Evolutionary conservation across 1,139 yeast genomes (phyloP).

Genomic region (Pichia sp.): DNA sequence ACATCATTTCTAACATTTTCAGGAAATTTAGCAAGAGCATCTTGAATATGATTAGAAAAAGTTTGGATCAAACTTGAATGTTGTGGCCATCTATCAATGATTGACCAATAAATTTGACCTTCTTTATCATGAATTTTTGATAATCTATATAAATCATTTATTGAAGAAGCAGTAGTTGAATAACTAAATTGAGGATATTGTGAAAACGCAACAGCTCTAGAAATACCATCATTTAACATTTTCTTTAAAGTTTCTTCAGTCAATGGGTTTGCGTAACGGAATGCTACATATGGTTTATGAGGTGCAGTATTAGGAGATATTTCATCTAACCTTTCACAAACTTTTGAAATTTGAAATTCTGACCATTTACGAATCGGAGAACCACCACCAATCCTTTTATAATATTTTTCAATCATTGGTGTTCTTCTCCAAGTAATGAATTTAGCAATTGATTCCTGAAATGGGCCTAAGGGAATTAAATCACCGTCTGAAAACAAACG

Average conservation of each 20-base stretch:
- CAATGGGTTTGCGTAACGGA: constrained; percentile 88
- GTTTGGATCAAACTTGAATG: constrained; percentile 71
- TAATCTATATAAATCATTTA: constrained; percentile 77
- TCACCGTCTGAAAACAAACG: constrained; percentile 77
- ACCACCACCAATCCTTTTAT: constrained; percentile 92
- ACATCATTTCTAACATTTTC: constrained; percentile 50
- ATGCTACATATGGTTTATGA: constrained; percentile 92
- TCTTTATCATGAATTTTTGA: constrained; percentile 65
- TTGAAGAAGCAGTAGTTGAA: constrained; percentile 86
- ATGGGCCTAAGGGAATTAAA: constrained; percentile 78
- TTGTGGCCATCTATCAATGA: constrained; percentile 95
- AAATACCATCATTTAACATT: constrained; percentile 77
- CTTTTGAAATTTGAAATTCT: constrained; percentile 69
- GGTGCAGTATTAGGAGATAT: constrained; percentile 85
- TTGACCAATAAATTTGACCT: constrained; percentile 74
- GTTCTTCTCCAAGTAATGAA: constrained; percentile 80
- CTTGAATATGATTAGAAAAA: constrained; percentile 64
- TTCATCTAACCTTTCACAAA: constrained; percentile 75
- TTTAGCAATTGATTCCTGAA: constrained; percentile 67
- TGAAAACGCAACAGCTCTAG: constrained; percentile 89
- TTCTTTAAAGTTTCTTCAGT: constrained; percentile 74
- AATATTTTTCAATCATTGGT: constrained; percentile 76
- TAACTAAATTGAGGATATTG: constrained; percentile 96
- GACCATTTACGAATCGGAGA: constrained; percentile 95
- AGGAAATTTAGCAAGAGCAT: constrained; percentile 62